Evolutionary conservation across 164 flowering plant genomes (phyloP).

Genomic region (Sextonia rubra): DNA sequence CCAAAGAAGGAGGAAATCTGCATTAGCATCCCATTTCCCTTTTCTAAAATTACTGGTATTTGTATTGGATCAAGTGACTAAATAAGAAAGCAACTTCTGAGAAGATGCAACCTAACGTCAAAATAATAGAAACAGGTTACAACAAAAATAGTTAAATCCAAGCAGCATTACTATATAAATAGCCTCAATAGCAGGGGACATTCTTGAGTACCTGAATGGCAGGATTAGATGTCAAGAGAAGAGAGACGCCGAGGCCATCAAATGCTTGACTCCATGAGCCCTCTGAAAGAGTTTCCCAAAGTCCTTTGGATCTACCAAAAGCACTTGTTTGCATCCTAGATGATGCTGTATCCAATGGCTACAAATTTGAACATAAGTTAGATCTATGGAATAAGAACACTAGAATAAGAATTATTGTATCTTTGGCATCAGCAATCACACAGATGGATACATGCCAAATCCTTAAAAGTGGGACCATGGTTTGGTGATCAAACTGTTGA

Average conservation of each 20-base stretch:
- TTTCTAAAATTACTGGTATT: no score
- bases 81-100: no score
- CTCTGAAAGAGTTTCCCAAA: slow-evolving; percentile 66
- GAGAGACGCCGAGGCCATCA: slow-evolving; percentile 82
- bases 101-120: no score
- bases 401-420: background rate
- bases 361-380: slow-evolving; percentile 6
- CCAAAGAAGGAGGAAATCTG: no score
- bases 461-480: background rate
- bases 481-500: background rate
- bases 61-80: no score
- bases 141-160: background rate
- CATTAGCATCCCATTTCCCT: no score
- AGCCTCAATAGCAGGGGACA: background rate
- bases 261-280: slow-evolving; percentile 65
- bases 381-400: background rate
- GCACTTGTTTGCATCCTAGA: slow-evolving; percentile 91
- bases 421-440: background rate
- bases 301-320: slow-evolving; percentile 87
- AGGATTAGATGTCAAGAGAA: slow-evolving; percentile 80
- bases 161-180: background rate
- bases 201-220: slow-evolving; percentile 66
- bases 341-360: slow-evolving; percentile 88
- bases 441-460: background rate
- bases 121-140: no score